Conservation (phyloP, 441 rosid species). For the Gossypium trilobum region DNA sequence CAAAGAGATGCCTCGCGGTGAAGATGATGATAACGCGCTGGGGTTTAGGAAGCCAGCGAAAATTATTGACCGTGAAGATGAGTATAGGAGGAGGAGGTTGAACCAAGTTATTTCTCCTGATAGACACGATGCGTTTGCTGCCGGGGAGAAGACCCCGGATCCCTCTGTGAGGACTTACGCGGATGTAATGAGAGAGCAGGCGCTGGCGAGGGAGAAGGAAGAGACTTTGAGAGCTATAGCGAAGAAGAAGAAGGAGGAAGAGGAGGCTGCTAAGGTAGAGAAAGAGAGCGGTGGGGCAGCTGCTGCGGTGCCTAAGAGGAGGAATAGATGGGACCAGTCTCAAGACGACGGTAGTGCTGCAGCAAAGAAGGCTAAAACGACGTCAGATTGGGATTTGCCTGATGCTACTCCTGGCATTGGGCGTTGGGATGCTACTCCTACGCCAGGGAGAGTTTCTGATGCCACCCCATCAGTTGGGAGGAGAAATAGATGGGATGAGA, state of each 20-base stretch:
- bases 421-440: conserved; percentile 90
- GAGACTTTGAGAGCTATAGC: conserved; percentile 60
- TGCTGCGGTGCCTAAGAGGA: conserved; percentile 47
- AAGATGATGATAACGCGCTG: conserved; percentile 31
- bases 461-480: conserved; percentile 68
- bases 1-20: conserved; percentile 70
- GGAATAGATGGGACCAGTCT: conserved; percentile 85
- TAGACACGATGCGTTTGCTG: conserved; percentile 77
- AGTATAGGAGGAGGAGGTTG: conserved; percentile 66
- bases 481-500: conserved; percentile 92
- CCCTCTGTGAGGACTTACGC: conserved; percentile 61
- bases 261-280: conserved; percentile 44
- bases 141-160: conserved; percentile 90
- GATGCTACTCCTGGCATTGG: conserved; percentile 85
- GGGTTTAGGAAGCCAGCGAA: conserved; percentile 56
- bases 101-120: conserved; percentile 75
- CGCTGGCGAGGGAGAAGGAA: conserved; percentile 58
- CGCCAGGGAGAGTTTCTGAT: conserved; percentile 78
- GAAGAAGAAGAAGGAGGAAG: conserved; percentile 75
- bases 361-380: conserved; percentile 49
- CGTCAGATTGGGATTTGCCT: conserved; percentile 90
- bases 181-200: conserved; percentile 82
- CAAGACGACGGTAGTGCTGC: conserved; percentile 52
- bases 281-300: conserved; percentile 34
- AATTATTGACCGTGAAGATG: conserved; percentile 84